Evolutionary conservation across 2,329 filamentous ascomycete species (phyloP), one percentile per base, ranked within the genome.

Genomic region (Penicillium sp.): DNA sequence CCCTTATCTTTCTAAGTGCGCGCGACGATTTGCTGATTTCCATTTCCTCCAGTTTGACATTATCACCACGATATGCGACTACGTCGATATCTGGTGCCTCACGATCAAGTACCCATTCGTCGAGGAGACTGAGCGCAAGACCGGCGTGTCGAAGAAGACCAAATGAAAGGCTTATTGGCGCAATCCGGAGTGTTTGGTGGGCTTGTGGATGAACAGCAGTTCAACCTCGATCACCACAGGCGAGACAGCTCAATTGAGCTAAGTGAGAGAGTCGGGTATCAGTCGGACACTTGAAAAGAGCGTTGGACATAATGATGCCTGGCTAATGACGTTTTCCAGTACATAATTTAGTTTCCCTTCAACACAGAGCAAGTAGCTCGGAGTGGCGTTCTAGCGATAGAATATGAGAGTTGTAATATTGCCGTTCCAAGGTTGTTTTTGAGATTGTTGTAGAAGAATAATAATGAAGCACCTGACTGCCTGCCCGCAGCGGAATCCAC

Each of bases 21-120:
- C 23, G 29, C 17, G 41, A 35, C 31, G 6, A 21, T 35, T 31
- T 29, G 45, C 53, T 60, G 19, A 54, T 29, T 6, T 40, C 54
- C 8, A 45, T 25, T 19, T 33, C 29, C 37, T 42, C 23, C 56
- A 82, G 80, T 76, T 96, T 33, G 94, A 97, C 73, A 93, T 97
- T 56, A 97, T 99, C 65, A 91, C 94, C 59, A 95, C 91, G 31
- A 97, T 99, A 67, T 99, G 94, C 78, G 94, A 99, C 74, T 96
- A 96, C 74, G 82, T 97, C 60, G 94, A 99, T 73, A 99, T 99
- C 66, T 97, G 92, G 91, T 99, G 94, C 73, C 81, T 99, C 73
- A 96, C 90, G 1, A 99, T 99, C 79, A 99, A 99, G 84, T 88
- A 97, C 69, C 85, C 85, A 0, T 81, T 82, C 60, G 72, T 79